phyloP scores from a whole-genome alignment of 2,329 filamentous ascomycete species.

The Ceratocystis harringtonii region DNA sequence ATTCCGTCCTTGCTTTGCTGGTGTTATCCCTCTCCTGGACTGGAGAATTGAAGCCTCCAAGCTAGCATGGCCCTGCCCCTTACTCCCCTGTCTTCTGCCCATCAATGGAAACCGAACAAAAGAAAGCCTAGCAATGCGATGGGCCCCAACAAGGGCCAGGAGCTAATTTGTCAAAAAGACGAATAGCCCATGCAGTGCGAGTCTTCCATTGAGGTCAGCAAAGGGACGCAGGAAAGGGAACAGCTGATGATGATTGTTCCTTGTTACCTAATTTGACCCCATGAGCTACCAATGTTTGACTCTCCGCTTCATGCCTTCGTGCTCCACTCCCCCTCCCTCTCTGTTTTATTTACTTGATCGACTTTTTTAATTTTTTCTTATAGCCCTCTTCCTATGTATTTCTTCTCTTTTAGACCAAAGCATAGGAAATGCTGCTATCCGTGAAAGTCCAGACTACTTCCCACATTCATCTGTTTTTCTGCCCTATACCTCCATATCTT shows the following conservation, averaged over 20 bases:
- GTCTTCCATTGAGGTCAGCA: not conserved
- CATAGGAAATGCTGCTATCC: not conserved
- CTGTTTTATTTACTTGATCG: not conserved
- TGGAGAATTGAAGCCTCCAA: no score
- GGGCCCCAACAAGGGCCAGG: not conserved
- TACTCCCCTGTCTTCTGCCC: not conserved
- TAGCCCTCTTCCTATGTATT: no score
- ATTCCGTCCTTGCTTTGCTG: no score
- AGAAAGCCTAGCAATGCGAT: not conserved
- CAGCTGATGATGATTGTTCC: not conserved
- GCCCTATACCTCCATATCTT: not conserved
- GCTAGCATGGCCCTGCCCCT: no score
- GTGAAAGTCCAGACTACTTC: not conserved
- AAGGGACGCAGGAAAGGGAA: not conserved
- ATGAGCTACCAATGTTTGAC: not conserved
- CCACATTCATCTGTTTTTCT: not conserved
- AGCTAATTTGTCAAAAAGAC: not conserved
- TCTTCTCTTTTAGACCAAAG: not conserved
- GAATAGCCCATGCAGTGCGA: constrained; percentile 2
- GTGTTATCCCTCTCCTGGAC: no score
- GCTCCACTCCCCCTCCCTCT: not conserved
- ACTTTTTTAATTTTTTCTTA: no score
- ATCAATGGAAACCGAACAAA: not conserved
- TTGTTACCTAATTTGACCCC: not conserved
- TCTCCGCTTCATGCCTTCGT: not conserved